These are phyloP conservation scores for Neurospora africana DNA, from an alignment of 495 filamentous ascomycete species.

Conservation along the genomic window DNA sequence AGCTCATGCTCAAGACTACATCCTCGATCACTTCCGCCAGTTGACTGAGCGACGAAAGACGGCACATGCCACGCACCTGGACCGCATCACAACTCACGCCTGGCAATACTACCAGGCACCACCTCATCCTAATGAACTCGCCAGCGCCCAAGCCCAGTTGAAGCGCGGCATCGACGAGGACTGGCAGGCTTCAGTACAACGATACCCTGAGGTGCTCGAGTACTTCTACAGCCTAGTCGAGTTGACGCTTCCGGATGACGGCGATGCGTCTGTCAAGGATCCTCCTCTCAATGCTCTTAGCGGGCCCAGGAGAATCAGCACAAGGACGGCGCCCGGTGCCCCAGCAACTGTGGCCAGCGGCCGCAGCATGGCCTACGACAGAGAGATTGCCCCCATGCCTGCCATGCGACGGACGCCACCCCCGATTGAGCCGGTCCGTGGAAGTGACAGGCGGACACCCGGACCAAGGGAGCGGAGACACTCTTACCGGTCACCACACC, in stretches of 20 bases:
- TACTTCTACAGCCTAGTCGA: conserved; percentile 60
- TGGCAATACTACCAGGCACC: conserved; percentile 45
- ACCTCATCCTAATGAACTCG: conserved; percentile 47
- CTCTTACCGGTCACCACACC: conserved; percentile 15
- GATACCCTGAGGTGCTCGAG: conserved; percentile 64
- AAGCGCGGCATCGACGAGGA: conserved; percentile 64
- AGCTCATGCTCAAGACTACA: conserved; percentile 56
- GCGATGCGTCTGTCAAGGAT: conserved; percentile 43
- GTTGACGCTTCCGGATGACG: conserved; percentile 44
- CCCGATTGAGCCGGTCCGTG: conserved; percentile 19
- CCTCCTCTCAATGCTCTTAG: conserved; percentile 44
- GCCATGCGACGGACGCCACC: conserved; percentile 22
- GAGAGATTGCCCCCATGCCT: conserved; percentile 6
- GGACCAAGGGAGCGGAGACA: conserved; percentile 17
- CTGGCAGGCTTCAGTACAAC: conserved; percentile 57
- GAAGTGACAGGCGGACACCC: conserved; percentile 22
- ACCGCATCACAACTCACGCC: conserved; percentile 45
- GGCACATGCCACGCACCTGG: conserved; percentile 43
- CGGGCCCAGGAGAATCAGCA: conserved; percentile 27
- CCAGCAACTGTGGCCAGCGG: conserved; percentile 24
- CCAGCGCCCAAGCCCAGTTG: conserved; percentile 46
- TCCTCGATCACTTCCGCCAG: conserved; percentile 56
- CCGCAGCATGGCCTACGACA: conserved; percentile 20
- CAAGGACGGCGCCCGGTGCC: conserved; percentile 17
- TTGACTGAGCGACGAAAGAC: conserved; percentile 51